phyloP scores from a whole-genome alignment of 2,329 filamentous ascomycete species.

The Rhexocercosporidium sp. region DNA sequence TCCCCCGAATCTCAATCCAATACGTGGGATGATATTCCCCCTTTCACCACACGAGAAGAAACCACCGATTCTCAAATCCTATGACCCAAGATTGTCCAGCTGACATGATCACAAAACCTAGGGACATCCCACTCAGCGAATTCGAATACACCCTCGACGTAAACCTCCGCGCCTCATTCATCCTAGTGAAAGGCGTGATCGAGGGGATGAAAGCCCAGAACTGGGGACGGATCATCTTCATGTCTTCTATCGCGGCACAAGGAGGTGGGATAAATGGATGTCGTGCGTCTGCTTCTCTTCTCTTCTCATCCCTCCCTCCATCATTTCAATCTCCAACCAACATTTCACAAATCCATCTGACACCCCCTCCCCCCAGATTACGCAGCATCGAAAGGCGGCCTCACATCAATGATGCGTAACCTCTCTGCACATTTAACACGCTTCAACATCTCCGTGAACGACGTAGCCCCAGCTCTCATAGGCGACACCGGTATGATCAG shows the following conservation, averaged over 20 bases:
- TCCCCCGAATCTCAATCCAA: no score
- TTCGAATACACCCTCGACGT: constrained; percentile 38
- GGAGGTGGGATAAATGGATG: constrained; percentile 38
- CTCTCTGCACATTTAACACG: constrained; percentile 48
- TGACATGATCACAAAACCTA: constrained; percentile 15
- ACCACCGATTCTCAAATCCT: no score
- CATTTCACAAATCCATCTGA: neutral
- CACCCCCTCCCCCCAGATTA: constrained; percentile 27
- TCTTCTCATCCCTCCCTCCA: neutral
- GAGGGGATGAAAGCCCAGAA: constrained; percentile 48
- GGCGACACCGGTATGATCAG: constrained; percentile 52
- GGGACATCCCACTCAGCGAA: constrained; percentile 37
- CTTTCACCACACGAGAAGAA: no score
- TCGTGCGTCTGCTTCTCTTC: constrained; percentile 25
- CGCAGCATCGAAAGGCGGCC: constrained; percentile 48
- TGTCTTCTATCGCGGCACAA: constrained; percentile 33
- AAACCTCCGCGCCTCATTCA: constrained; percentile 36
- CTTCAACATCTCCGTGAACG: constrained; percentile 53
- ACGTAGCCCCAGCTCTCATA: constrained; percentile 53
- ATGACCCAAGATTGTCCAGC: no score
- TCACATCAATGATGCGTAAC: constrained; percentile 54
- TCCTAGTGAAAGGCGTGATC: constrained; percentile 36
- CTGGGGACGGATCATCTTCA: constrained; percentile 39
- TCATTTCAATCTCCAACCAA: neutral
- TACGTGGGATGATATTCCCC: no score